Evolutionary conservation across 352 stramenopile species (phyloP).

Genomic region (Phytopythium litorale): DNA sequence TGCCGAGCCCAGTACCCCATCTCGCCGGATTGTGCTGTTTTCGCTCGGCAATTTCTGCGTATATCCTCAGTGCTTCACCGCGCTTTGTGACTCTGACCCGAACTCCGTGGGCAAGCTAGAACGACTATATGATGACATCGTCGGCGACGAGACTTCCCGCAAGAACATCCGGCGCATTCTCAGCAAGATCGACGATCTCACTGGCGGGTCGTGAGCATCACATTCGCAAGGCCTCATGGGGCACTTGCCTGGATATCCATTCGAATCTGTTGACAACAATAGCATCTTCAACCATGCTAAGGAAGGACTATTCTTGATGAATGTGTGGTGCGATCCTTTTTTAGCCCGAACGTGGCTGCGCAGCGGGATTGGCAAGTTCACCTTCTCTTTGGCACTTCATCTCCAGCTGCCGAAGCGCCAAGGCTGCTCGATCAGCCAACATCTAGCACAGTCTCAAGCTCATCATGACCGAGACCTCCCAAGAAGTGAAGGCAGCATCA

Average conservation of each 20-base stretch:
- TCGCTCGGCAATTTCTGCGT: slow-evolving; percentile 89
- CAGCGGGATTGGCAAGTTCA: not conserved
- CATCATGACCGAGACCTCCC: not conserved
- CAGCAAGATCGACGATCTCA: slow-evolving; percentile 44
- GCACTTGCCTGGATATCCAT: not conserved
- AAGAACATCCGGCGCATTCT: slow-evolving; percentile 72
- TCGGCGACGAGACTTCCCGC: slow-evolving; percentile 58
- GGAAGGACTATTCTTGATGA: not conserved
- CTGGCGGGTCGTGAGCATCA: not conserved
- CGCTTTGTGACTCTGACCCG: slow-evolving; percentile 32
- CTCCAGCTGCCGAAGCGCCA: not conserved
- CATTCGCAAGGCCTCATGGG: not conserved
- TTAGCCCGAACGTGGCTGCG: not conserved
- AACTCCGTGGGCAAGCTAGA: slow-evolving; percentile 44
- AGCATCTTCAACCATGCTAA: not conserved
- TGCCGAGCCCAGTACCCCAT: slow-evolving; percentile 50
- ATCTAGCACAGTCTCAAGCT: not conserved
- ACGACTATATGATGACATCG: slow-evolving; percentile 52
- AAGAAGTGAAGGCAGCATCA: not conserved
- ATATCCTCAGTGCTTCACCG: slow-evolving; percentile 67
- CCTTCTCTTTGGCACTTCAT: not conserved
- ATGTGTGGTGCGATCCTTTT: not conserved
- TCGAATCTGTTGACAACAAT: not conserved
- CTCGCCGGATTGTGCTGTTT: slow-evolving; percentile 88
- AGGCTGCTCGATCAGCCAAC: not conserved